phyloP scores from a whole-genome alignment of 345 rosid species.

The Stellera chamaejasme region DNA sequence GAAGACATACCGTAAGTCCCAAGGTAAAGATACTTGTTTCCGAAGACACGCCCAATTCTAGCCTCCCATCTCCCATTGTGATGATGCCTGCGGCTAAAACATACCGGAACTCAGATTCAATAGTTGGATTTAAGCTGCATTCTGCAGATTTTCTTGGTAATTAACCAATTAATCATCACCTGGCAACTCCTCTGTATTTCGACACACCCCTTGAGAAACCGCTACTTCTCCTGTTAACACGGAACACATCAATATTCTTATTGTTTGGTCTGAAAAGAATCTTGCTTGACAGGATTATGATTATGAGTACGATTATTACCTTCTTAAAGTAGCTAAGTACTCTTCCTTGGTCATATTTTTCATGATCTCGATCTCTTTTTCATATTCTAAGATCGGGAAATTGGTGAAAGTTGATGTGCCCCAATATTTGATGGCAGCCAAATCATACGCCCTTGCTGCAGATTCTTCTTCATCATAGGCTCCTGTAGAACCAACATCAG shows the following conservation, averaged over 20 bases:
- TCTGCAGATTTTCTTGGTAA: too few species aligned
- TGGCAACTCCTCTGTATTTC: conserved; percentile 41
- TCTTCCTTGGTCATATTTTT: conserved; percentile 27
- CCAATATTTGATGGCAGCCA: conserved; percentile 39
- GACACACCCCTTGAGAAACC: conserved; percentile 41
- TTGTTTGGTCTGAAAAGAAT: too few species aligned
- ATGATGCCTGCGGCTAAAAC: conserved; percentile 40
- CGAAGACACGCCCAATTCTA: conserved; percentile 69
- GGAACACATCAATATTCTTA: neutral
- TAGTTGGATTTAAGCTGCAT: neutral
- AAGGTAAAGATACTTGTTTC: conserved; percentile 66
- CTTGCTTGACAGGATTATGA: too few species aligned
- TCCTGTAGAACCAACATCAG: conserved; percentile 8
- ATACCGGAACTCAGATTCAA: neutral
- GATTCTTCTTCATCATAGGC: conserved; percentile 42
- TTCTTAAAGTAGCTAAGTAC: conserved; percentile 29
- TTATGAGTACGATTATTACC: conserved; percentile 12
- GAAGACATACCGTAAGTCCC: conserved; percentile 46
- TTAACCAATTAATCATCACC: conserved; percentile 5
- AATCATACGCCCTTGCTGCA: conserved; percentile 36
- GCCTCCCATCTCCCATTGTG: conserved; percentile 89
- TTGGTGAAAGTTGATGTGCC: conserved; percentile 26
- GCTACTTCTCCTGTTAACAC: conserved; percentile 27
- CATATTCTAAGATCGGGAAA: conserved; percentile 28
- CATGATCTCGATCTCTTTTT: conserved; percentile 30